Base-by-base conservation (phyloP, 257 asterid genomes). In the Lithospermum erythrorhizon region DNA sequence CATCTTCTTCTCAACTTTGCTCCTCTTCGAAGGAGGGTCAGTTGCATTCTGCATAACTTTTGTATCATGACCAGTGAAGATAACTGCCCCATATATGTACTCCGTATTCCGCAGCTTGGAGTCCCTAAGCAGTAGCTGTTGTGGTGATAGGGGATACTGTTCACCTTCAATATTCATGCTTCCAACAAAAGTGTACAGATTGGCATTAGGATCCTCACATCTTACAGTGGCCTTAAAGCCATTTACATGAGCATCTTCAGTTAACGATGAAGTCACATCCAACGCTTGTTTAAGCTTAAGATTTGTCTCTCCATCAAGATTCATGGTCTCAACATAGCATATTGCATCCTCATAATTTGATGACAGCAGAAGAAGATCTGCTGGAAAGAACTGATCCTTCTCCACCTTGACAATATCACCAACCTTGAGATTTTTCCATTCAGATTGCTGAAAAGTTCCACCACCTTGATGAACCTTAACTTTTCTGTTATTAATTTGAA, bases 301-400 rank as follows among this genome's bases (percentile, higher is more conserved):
- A 71, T 90, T 90, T 7, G 97, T 90, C 73, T 90, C 97, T 4
- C 97, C 97, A 9, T 87, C 97, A 41, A 90, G 94, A 60, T 87
- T 90, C 97, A 90, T 90, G 21, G 97, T 88, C 84, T 91, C 96
- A 6, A 91, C 98, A 56, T 88, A 88, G 79, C 98, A 86, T 18
- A 88, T 63, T 2, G 86, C 93, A 65, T 88, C 98, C 6, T 88
- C 98, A 22, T 82, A 91, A 66, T 87, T 82, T 20, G 98, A 86
- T 0, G 98, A 86, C 35, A 91, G 95, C 73, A 91, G 67, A 61
- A 91, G 65, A 51, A 90, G 81, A 65, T 90, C 97, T 53, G 97
- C 94, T 0, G 97, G 97, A 70, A 90, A 90, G 76, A 90, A 91
- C 53, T 91, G 79, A 71, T 91, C 93, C 71, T 91, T 88, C 73